Conservation (phyloP, 495 filamentous ascomycete species). For the Aspergillus mulundensis region DNA sequence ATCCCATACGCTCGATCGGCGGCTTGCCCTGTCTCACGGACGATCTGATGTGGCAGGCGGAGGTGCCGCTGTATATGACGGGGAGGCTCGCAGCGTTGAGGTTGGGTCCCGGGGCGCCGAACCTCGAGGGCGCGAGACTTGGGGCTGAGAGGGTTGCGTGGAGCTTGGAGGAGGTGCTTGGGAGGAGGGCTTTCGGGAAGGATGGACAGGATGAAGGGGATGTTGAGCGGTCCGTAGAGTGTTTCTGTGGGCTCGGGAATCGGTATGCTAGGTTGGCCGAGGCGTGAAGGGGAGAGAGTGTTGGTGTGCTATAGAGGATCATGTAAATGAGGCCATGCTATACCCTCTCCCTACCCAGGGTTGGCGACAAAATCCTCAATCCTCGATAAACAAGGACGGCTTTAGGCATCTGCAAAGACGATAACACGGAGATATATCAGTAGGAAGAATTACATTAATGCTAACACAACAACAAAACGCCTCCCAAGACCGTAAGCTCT, state of each 20-base stretch:
- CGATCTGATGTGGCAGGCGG: conserved; percentile 58
- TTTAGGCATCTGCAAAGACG: background rate
- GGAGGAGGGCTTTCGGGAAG: conserved; percentile 12
- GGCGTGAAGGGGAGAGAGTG: background rate
- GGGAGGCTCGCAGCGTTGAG: conserved; percentile 55
- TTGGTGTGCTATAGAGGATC: too few relatives aligned
- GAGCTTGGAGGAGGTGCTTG: conserved; percentile 51
- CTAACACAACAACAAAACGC: background rate
- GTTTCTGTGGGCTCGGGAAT: conserved; percentile 31
- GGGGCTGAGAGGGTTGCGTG: conserved; percentile 61
- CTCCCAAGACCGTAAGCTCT: background rate
- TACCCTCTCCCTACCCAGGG: background rate
- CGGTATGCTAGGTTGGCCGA: conserved; percentile 15
- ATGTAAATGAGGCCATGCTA: too few relatives aligned
- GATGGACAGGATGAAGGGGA: background rate
- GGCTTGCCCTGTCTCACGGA: conserved; percentile 60
- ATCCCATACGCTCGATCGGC: conserved; percentile 49
- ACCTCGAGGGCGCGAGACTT: conserved; percentile 59
- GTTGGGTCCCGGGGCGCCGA: conserved; percentile 57
- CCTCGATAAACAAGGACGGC: background rate
- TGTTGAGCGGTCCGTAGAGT: conserved; percentile 16
- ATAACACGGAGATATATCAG: too few relatives aligned
- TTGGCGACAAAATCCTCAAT: background rate
- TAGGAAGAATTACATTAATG: conserved; percentile 1
- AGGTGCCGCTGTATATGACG: conserved; percentile 58